A percentile compares a stretch with the other conserved stretches of the same genome.
Conservation (phyloP, 306 rosid genomes). For the Dalbergia cultrata region DNA sequence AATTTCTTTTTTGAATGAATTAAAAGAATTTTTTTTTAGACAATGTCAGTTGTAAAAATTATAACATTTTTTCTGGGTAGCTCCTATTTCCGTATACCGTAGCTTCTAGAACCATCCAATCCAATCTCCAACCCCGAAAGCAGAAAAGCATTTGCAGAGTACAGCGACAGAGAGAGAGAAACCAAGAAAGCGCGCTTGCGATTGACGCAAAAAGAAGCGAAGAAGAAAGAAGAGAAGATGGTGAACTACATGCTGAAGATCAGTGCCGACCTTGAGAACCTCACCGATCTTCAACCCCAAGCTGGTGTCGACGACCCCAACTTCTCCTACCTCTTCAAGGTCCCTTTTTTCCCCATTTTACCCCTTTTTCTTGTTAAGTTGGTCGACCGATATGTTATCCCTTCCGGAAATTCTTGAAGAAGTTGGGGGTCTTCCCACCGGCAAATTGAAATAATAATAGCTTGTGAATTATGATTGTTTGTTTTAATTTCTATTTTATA, state of each 20-base stretch:
- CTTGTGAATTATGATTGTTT: background rate
- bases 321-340: conserved; percentile 91
- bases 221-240: conserved; percentile 51
- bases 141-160: background rate
- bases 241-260: conserved; percentile 82
- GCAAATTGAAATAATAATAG: background rate
- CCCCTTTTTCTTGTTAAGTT: too few species aligned
- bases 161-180: background rate
- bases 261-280: conserved; percentile 81
- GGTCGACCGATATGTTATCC: too few species aligned
- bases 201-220: conserved; percentile 10
- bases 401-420: too few species aligned
- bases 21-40: too few species aligned
- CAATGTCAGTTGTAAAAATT: too few species aligned
- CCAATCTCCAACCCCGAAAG: background rate
- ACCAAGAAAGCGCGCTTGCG: background rate
- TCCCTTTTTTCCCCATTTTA: background rate
- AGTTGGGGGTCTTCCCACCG: too few species aligned
- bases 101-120: background rate
- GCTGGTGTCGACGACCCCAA: conserved; percentile 86
- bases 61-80: too few species aligned
- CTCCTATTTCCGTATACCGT: too few species aligned
- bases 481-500: background rate
- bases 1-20: too few species aligned
- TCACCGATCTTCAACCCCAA: conserved; percentile 85